Percentiles rank a stretch among this genome's conserved stretches.
Evolutionary conservation across 2,329 filamentous ascomycete genomes (phyloP).

Genomic region (Clonostachys solani): DNA sequence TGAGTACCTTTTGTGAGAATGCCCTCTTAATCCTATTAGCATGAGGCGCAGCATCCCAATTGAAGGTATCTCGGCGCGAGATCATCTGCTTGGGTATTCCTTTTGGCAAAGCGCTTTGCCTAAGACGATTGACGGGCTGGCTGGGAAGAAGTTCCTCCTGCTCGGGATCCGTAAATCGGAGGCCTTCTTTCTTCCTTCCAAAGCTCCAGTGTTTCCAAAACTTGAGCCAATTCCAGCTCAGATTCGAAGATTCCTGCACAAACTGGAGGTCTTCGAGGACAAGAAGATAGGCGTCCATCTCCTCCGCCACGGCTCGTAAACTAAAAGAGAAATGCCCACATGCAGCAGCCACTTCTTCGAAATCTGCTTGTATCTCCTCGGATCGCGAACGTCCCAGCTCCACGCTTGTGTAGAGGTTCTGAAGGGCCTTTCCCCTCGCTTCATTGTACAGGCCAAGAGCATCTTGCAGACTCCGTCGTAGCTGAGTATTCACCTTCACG

Average conservation of each 20-base stretch:
- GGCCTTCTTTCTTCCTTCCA: constrained; percentile 5
- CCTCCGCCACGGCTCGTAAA: constrained; percentile 84
- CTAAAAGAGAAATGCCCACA: constrained; percentile 96
- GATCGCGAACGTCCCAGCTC: constrained; percentile 65
- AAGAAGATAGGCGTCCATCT: constrained; percentile 78
- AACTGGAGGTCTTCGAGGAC: constrained; percentile 83
- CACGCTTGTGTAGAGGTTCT: constrained; percentile 75
- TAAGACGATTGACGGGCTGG: constrained; percentile 35
- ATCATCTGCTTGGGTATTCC: constrained; percentile 52
- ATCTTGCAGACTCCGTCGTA: constrained; percentile 74
- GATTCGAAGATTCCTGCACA: constrained; percentile 54
- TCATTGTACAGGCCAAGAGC: constrained; percentile 76
- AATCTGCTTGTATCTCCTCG: constrained; percentile 80
- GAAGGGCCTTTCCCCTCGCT: constrained; percentile 71
- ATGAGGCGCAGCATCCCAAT: constrained; percentile 50
- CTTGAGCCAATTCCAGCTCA: constrained; percentile 80
- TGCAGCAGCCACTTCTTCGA: constrained; percentile 95
- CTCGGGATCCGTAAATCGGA: constrained; percentile 31
- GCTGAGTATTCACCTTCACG: constrained; percentile 74
- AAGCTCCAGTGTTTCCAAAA: constrained; percentile 56
- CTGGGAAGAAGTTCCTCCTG: constrained; percentile 31
- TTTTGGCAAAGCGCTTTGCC: constrained; percentile 48
- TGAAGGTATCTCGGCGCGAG: constrained; percentile 46
- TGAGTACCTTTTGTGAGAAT: constrained; percentile 40
- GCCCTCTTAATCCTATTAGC: constrained; percentile 36